Evolutionary conservation across 345 rosid species (phyloP).

Genomic region (Salix dunnii): DNA sequence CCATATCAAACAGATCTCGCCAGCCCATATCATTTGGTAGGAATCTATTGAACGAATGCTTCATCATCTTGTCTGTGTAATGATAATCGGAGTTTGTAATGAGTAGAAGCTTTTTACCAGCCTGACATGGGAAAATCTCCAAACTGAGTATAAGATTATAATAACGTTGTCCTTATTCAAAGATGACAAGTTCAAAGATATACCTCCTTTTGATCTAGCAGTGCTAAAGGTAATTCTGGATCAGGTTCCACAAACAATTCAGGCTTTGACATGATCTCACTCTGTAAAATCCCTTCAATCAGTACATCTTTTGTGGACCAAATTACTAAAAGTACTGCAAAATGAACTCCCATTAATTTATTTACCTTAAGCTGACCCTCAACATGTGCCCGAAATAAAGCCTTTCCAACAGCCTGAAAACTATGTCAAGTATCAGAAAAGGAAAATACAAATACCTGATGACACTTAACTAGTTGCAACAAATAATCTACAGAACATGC

Average conservation of each 20-base stretch:
- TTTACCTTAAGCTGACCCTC: slow-evolving; percentile 95
- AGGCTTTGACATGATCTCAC: slow-evolving; percentile 94
- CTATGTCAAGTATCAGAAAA: slow-evolving; percentile 17
- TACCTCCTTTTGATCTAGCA: slow-evolving; percentile 96
- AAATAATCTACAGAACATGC: slow-evolving; percentile 33
- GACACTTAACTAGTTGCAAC: not conserved
- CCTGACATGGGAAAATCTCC: slow-evolving; percentile 45
- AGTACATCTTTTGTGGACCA: slow-evolving; percentile 9
- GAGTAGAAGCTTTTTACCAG: slow-evolving; percentile 92
- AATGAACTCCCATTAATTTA: not conserved
- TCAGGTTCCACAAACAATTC: slow-evolving; percentile 95
- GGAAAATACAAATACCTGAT: slow-evolving; percentile 9
- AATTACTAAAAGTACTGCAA: not conserved
- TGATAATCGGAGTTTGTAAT: slow-evolving; percentile 95
- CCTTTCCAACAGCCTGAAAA: slow-evolving; percentile 90
- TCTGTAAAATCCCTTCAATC: slow-evolving; percentile 43
- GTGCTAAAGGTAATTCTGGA: slow-evolving; percentile 87
- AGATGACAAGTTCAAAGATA: slow-evolving; percentile 3
- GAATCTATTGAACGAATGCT: slow-evolving; percentile 81
- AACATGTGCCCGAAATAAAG: slow-evolving; percentile 92
- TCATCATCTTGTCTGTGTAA: slow-evolving; percentile 96
- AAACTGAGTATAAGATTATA: slow-evolving; percentile 11
- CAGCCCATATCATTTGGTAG: slow-evolving; percentile 92
- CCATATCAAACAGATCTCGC: slow-evolving; percentile 93
- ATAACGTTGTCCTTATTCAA: not conserved